Conservation (phyloP, 768 basidiomycete species). For the Lactarius trivialis region DNA sequence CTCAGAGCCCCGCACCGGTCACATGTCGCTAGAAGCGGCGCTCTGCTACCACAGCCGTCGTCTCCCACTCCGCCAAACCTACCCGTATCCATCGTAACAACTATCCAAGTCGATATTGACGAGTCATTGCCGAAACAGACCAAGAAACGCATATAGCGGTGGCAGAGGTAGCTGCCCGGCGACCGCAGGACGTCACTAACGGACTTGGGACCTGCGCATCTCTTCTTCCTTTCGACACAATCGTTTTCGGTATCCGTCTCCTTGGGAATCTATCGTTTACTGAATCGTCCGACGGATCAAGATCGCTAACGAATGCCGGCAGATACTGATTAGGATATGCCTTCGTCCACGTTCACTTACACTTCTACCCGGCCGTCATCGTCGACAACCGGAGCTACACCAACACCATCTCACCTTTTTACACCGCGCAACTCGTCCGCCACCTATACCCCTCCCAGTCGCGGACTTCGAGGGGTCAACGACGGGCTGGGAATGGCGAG, state of each 20-base stretch:
- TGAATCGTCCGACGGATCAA: constrained; percentile 21
- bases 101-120: constrained; percentile 29
- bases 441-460: constrained; percentile 29
- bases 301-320: constrained; percentile 8
- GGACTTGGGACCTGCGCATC: constrained; percentile 37
- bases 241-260: constrained; percentile 29
- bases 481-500: constrained; percentile 44
- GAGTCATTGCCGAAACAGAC: constrained; percentile 31
- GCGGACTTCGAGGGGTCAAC: constrained; percentile 22
- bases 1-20: constrained; percentile 34
- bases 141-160: constrained; percentile 34
- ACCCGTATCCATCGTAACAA: constrained; percentile 20
- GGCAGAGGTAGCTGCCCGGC: too few relatives aligned
- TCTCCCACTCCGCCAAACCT: constrained; percentile 29
- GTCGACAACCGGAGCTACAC: constrained; percentile 40
- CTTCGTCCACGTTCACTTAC: constrained; percentile 28
- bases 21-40: constrained; percentile 44
- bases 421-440: constrained; percentile 36
- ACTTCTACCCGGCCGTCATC: constrained; percentile 33
- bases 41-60: too few relatives aligned
- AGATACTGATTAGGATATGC: constrained; percentile 22
- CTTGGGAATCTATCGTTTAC: neutral
- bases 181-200: constrained; percentile 60
- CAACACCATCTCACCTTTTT: constrained; percentile 36
- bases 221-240: constrained; percentile 35